These are phyloP conservation scores for Pythium vanterpoolii DNA, from an alignment of 352 stramenopile species.

Conservation along the genomic window DNA sequence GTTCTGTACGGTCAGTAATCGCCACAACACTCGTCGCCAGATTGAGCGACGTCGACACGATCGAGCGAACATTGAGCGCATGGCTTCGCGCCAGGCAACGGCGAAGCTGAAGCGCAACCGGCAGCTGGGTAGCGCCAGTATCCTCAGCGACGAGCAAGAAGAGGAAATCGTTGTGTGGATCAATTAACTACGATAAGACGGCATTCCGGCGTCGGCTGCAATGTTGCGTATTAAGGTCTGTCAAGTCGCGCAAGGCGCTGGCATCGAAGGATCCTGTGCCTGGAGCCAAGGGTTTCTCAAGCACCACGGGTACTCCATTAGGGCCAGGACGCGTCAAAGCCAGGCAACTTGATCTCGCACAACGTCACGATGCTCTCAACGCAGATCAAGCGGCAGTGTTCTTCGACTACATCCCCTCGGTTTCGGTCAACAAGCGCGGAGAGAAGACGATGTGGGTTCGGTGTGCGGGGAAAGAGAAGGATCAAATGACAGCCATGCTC, in stretches of 20 bases:
- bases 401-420: not conserved
- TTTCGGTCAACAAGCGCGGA: not conserved
- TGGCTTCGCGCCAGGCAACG: too few relatives aligned
- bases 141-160: too few relatives aligned
- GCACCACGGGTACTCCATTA: constrained; percentile 12
- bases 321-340: not conserved
- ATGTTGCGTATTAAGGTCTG: not conserved
- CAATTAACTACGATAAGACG: constrained; percentile 5
- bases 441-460: not conserved
- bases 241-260: not conserved
- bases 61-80: too few relatives aligned
- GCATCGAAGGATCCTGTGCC: constrained; percentile 5
- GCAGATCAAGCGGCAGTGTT: constrained; percentile 1
- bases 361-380: constrained; percentile 3
- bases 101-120: too few relatives aligned
- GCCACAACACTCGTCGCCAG: too few relatives aligned
- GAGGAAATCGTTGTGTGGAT: constrained; percentile 10
- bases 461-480: constrained; percentile 8
- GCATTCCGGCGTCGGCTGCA: constrained; percentile 3
- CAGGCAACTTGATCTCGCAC: not conserved
- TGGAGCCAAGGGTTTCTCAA: constrained; percentile 6
- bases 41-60: too few relatives aligned
- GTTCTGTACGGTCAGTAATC: too few relatives aligned
- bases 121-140: too few relatives aligned
- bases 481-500: constrained; percentile 5